Evolutionary conservation across 176 grass and related monocot species (phyloP), one percentile per base, ranked within the genome.

Genomic region (barley (Hordeum vulgare)): DNA sequence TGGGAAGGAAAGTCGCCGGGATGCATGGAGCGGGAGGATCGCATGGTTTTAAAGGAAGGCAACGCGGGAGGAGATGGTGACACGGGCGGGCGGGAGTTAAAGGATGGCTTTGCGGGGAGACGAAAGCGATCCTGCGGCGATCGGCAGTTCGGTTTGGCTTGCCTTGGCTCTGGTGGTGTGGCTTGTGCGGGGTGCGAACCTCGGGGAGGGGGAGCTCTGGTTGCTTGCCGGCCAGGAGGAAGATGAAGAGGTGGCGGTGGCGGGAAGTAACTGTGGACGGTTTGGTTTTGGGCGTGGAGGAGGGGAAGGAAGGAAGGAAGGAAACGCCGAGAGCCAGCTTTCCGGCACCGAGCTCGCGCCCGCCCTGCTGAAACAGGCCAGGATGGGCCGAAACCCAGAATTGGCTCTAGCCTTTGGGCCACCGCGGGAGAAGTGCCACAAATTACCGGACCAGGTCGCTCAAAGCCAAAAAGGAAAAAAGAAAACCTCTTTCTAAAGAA

Each of bases 101-200:
- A 91, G 94, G 40, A 97, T 94, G 88, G 89, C 94, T 97, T 96
- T 67, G 81, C 31, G 41, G 28, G 66, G 31, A 65, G 89, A 90
- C 6, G 91, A 91, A 97, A 94, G 94, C 91, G 91, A 97, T 94
- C 66, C 94, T 69, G 59, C 40, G 61, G 78, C 0, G 78, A 67
- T 73, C 0, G 41, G 27, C 51, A 54, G 39, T n/a, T 23, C 47
- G 58, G 36, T 18, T 25, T 20, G 44, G 44, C 14, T 56, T 21
- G 53, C 18, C 0, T 56, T 3, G 36, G 36, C 7, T 37, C 29
- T 31, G 18, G 53, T 56, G 53, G 53, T 56, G 53, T 56, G 89
- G 60, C 89, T 84, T 90, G 89, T 23, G 80, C 60, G 60, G 76
- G 53, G 85, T 51, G 85, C 80, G 37, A 87, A 84, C 63, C 41